Evolutionary conservation across 2,329 filamentous ascomycete genomes (phyloP), one percentile per base, ranked within the genome.

Genomic region (Pseudopithomyces maydicus): DNA sequence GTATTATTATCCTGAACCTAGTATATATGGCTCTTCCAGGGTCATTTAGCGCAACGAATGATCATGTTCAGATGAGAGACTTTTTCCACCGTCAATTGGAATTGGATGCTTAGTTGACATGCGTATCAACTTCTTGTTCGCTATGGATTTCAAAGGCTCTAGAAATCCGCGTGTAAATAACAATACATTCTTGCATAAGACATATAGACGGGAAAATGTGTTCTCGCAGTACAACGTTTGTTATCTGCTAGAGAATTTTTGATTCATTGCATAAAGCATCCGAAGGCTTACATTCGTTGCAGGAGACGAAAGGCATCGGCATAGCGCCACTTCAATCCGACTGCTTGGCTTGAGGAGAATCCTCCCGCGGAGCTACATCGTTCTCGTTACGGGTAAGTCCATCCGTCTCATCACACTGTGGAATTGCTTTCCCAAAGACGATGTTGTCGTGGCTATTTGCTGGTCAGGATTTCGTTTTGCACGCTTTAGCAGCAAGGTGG

Each of bases 401-500:
- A 63, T 69, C 66, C 50, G 55, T 68, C 20, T 38, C 43, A 59
- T 67, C 66, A 39, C 56, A 60, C 14, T 64, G 61, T 33, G 64
- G 67, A 59, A 68, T 65, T 23, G 63, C 67, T 58, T 64, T 67
- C 48, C 67, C 67, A 62, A 67, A 69, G 2, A 57, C 57, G 19
- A 69, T 66, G 43, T 67, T 51, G 54, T 68, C 63, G 33, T 68
- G 56, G 2, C 64, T 66, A 7, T 19, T 3, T 12, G 14, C 32
- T 35, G 6, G 29, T 46, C 44, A 46, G 26, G 4, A 41, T 12
- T n/a, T 35, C 6, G 12, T 33, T 14, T 33, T 15, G 15, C 7
- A 20, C 29, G 2, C 15, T 2, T 19, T 19, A n/a, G 7, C 7
- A 17, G 11, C 2, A 12, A n/a, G 17, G 23, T 36, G 36, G 38